These are phyloP conservation scores for Kingdonia uniflora DNA, from an alignment of 164 flowering plant species.

Conservation along the genomic window DNA sequence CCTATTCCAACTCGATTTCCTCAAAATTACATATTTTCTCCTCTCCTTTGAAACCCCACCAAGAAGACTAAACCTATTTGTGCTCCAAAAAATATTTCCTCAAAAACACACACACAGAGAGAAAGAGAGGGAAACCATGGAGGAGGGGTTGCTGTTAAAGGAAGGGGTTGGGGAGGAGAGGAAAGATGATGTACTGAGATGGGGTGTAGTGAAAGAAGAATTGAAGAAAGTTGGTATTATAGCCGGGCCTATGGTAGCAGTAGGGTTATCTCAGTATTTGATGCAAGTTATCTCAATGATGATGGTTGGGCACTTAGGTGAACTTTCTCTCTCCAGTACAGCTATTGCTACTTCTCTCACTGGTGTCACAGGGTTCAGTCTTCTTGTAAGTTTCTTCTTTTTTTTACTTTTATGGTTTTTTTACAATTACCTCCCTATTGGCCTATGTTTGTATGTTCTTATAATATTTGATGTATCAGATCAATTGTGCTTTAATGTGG, in stretches of 20 bases:
- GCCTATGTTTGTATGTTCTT: no score
- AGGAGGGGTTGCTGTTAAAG: not conserved
- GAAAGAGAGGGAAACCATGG: not conserved
- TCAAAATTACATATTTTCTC: no score
- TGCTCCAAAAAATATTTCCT: no score
- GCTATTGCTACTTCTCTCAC: slow-evolving; percentile 41
- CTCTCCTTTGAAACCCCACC: no score
- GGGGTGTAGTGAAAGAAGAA: slow-evolving; percentile 21
- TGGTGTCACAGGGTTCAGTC: slow-evolving; percentile 39
- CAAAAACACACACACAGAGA: no score
- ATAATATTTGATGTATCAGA: no score
- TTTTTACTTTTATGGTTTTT: not conserved
- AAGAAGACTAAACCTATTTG: no score
- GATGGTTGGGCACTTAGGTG: slow-evolving; percentile 59
- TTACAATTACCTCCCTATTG: no score
- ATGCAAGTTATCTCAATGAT: slow-evolving; percentile 32
- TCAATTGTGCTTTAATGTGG: no score
- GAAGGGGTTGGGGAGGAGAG: not conserved
- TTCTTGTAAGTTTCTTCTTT: slow-evolving; percentile 24
- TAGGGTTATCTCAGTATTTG: slow-evolving; percentile 21
- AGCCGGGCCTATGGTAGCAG: slow-evolving; percentile 40
- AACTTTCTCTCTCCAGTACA: slow-evolving; percentile 42
- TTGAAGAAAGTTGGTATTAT: slow-evolving; percentile 23
- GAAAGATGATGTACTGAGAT: slow-evolving; percentile 5
- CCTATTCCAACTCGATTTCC: no score